phyloP scores from a whole-genome alignment of 1,284 basidiomycete genomes.

The Phellinidium pouzarii region DNA sequence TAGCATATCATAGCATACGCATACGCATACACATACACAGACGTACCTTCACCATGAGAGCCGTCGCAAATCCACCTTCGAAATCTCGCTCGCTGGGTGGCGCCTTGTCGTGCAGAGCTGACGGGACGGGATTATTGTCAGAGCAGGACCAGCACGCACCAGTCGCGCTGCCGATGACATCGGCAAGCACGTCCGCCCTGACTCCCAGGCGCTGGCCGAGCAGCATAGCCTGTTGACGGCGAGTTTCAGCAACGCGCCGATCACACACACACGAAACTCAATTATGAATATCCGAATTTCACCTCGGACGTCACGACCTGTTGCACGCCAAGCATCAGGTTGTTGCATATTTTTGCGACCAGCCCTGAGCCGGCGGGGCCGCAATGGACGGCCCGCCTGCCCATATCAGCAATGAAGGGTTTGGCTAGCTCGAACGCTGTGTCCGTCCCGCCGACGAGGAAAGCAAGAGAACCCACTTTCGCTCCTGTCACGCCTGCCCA shows the following conservation, averaged over 20 bases:
- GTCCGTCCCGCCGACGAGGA: slow-evolving; percentile 79
- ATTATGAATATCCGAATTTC: too few species aligned
- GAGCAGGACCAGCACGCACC: slow-evolving; percentile 80
- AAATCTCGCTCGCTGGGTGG: slow-evolving; percentile 82
- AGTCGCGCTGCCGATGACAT: slow-evolving; percentile 80
- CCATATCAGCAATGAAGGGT: slow-evolving; percentile 69
- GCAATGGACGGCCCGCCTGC: slow-evolving; percentile 76
- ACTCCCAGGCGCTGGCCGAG: slow-evolving; percentile 74
- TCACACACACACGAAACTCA: too few species aligned
- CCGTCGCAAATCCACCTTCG: slow-evolving; percentile 79
- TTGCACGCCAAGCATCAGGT: slow-evolving; percentile 71
- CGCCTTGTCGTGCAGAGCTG: slow-evolving; percentile 60
- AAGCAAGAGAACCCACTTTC: slow-evolving; percentile 78
- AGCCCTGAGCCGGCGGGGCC: slow-evolving; percentile 82
- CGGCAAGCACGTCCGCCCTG: slow-evolving; percentile 65
- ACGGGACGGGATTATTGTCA: slow-evolving; percentile 83
- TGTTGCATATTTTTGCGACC: slow-evolving; percentile 86
- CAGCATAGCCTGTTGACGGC: slow-evolving; percentile 53
- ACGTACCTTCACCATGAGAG: slow-evolving; percentile 75
- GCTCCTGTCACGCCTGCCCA: slow-evolving; percentile 72
- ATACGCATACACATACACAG: too few species aligned
- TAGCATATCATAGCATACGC: not conserved
- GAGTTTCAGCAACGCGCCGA: too few species aligned
- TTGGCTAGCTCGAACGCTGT: slow-evolving; percentile 53
- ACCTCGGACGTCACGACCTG: slow-evolving; percentile 71